Conservation (phyloP, 2,329 filamentous ascomycete genomes). For the Chrysoporthe austroafricana region DNA sequence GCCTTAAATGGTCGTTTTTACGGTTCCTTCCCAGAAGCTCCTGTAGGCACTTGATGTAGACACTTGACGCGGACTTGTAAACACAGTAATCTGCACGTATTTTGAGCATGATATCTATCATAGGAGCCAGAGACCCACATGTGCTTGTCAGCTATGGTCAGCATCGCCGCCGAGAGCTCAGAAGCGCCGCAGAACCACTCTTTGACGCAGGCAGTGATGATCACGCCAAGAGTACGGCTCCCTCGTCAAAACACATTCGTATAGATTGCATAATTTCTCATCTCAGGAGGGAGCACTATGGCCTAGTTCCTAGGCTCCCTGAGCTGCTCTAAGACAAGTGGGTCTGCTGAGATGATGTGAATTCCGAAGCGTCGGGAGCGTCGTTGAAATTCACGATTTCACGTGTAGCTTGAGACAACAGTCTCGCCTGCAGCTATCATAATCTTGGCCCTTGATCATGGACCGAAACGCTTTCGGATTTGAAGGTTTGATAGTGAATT, state of each 20-base stretch:
- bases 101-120: background rate
- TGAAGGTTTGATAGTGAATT: background rate
- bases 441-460: background rate
- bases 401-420: background rate
- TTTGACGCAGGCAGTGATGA: background rate
- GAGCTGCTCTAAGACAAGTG: background rate
- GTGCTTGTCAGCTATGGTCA: no score
- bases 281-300: background rate
- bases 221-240: background rate
- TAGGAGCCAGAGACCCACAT: background rate
- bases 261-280: background rate
- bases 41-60: background rate
- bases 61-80: background rate
- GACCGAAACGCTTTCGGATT: background rate
- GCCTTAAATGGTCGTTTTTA: background rate
- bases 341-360: background rate
- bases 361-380: constrained; percentile 4
- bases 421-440: background rate
- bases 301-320: background rate
- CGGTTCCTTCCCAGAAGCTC: background rate
- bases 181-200: background rate
- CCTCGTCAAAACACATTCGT: background rate
- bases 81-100: background rate
- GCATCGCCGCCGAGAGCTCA: background rate
- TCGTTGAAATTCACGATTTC: background rate